Conservation (phyloP, 148 eudicot species). For the Gaultheria prostrata region DNA sequence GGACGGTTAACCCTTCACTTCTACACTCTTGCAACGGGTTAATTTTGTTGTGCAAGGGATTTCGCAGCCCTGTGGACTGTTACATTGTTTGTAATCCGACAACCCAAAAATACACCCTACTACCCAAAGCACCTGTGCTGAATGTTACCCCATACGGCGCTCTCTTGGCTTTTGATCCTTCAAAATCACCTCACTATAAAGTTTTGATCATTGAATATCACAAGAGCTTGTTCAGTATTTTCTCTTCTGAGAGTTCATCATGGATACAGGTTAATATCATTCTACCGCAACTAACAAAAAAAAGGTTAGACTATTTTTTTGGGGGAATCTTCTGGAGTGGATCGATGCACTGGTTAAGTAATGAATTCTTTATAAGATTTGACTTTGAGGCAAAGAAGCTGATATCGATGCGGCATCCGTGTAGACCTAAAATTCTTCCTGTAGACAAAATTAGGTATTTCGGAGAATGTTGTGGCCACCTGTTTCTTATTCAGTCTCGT, state of each 20-base stretch:
- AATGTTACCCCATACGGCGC: too few relatives aligned
- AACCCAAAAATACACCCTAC: neutral
- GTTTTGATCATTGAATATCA: neutral
- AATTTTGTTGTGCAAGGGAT: neutral
- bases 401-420: neutral
- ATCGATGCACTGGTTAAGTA: neutral
- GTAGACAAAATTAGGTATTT: neutral
- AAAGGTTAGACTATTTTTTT: neutral
- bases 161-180: neutral
- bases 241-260: neutral
- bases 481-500: conserved; percentile 2
- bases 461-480: conserved; percentile 1
- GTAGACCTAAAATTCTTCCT: neutral
- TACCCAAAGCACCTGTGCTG: neutral
- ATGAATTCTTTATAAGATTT: neutral
- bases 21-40: neutral
- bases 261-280: neutral
- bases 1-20: too few relatives aligned
- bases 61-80: too few relatives aligned
- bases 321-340: neutral
- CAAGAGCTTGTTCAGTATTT: neutral
- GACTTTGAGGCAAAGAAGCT: neutral
- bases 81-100: neutral
- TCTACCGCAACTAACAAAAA: too few relatives aligned
- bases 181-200: neutral